phyloP scores from a whole-genome alignment of 768 basidiomycete species.

The Boletus rufocinnamomeus region DNA sequence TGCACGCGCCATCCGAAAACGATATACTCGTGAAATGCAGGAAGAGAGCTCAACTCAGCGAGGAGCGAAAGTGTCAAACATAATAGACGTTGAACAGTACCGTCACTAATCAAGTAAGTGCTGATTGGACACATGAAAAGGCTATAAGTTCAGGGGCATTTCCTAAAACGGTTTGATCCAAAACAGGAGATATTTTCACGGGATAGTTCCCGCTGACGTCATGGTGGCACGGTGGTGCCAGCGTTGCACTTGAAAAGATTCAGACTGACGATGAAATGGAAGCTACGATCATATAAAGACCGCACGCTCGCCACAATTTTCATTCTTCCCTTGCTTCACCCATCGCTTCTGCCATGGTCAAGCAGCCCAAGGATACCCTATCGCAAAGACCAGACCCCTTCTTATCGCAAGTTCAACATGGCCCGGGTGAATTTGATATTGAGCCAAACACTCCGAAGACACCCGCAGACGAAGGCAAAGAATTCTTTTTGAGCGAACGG shows the following conservation, averaged over 20 bases:
- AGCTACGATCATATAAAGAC: conserved; percentile 12
- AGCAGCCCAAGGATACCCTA: neutral
- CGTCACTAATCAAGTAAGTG: no score
- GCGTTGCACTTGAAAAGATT: neutral
- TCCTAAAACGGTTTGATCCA: conserved; percentile 1
- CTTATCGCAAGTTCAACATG: conserved; percentile 14
- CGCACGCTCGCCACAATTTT: conserved; percentile 6
- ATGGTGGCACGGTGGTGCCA: conserved; percentile 16
- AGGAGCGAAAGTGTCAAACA: no score
- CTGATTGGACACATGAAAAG: no score
- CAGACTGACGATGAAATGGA: conserved; percentile 17
- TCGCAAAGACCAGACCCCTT: conserved; percentile 17
- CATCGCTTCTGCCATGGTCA: conserved; percentile 18
- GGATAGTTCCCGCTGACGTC: conserved; percentile 21
- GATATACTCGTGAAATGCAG: no score
- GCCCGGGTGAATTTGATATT: neutral
- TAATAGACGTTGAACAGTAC: no score
- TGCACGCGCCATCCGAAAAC: neutral
- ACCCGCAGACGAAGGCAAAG: conserved; percentile 90
- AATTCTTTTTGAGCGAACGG: conserved; percentile 71
- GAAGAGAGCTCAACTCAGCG: no score
- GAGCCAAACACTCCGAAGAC: conserved; percentile 70
- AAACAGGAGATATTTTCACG: neutral
- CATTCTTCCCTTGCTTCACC: neutral
- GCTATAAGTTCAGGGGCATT: neutral